Evolutionary conservation across 1,284 basidiomycete genomes (phyloP), one percentile per base, ranked within the genome.

Genomic region (Boletus mariae): DNA sequence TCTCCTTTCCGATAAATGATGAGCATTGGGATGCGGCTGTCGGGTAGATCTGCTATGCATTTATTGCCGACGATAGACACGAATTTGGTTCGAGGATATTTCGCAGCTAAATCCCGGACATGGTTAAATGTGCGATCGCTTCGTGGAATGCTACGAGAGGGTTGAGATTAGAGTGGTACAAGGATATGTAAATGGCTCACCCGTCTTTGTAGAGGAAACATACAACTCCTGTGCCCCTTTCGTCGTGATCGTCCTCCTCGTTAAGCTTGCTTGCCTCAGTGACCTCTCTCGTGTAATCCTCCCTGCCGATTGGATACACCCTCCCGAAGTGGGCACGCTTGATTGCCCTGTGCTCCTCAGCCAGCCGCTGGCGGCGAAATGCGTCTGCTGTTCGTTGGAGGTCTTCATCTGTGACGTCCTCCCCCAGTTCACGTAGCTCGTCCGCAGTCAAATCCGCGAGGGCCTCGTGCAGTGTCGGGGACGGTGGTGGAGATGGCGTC

Each of bases 11-110:
- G 83, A 72, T 99, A 99, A 37, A 98, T 78, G 59, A 99, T 85
- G 52, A 99, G 75, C 74, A 96, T 98, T 1, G 96, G 97, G 45
- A 95, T 73, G 54, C 95, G 88, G 38, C 84, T 80, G 65, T 98
- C 96, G 8, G 96, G 96, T 48, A 98, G 89, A 71, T 98, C 90
- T 25, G 92, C 87, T 62, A 99, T 98, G 74, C 96, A 98, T 71
- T 96, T 92, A 73, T 92, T 85, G 29, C 94, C 94, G 2, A 96
- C 85, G 62, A 99, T 98, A 35, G 91, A 93, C 57, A 98, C 90
- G 64, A 99, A 98, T 72, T 98, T 98, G 9, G 94, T 92, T 26
- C 87, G 84, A 3, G 94, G 92, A 70, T 98, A 89, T 51, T 86
- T 84, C 28, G 78, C 76, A 0, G 96, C 94, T 2, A 98, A 76